Base-by-base conservation (phyloP, 2,329 filamentous ascomycete species). In the Hypoxylon sp. region DNA sequence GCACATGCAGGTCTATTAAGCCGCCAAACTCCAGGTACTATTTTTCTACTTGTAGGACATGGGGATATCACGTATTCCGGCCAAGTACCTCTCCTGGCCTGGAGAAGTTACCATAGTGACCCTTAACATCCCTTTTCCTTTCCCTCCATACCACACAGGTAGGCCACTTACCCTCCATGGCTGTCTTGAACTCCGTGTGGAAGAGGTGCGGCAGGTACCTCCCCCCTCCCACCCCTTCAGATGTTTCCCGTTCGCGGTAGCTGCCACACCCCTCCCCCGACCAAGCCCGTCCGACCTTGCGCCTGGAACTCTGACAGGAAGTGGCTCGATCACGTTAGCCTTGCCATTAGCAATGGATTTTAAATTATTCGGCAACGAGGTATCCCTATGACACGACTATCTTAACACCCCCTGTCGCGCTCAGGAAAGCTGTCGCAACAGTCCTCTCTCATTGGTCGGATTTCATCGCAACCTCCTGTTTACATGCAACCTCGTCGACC, bases 401-500 rank as follows among this genome's bases (percentile, higher is more conserved):
- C 64, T 66, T 54, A 24, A 26, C 46, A n/a, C 56, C 33, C 64
- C 67, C 64, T 59, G 56, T 55, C 56, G 38, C 51, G 38, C 32
- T 53, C 44, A 53, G 22, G 61, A 50, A 67, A 73, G 71, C 71
- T 73, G 65, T 72, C 66, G 68, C 54, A 57, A 71, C 68, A 58
- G 59, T 36, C 42, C 9, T n/a, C 20, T 61, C 61, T 66, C 45
- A 73, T 73, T 73, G 72, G 72, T 63, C 64, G 42, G 48, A 60
- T 51, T 61, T 65, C 63, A 61, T 68, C 70, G 72, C 68, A 71
- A 72, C 71, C 71, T 72, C 71, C 71, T 73, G 72, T 73, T 73
- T 71, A 73, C 71, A 70, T 71, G 69, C 64, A 61, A 71, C 70
- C 66, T 72, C 69, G 52, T 65, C 69, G 61, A 51, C 48, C 20